Base-by-base conservation (phyloP, 2,329 filamentous ascomycete species). In the Fusarium metavorans region DNA sequence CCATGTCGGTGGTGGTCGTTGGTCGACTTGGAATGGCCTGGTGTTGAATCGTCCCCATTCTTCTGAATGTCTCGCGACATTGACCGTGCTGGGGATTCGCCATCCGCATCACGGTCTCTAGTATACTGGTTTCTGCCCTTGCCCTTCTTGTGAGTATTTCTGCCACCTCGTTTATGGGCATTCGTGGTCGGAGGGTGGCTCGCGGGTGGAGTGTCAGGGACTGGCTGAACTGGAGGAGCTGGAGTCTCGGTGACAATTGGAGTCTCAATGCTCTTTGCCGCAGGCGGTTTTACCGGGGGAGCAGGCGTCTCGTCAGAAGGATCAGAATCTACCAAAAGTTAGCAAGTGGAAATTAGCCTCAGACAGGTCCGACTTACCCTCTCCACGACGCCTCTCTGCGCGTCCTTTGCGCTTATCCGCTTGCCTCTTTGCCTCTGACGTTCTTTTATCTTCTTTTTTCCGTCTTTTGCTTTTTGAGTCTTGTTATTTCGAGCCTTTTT, bases 81-180 rank as follows among this genome's bases (percentile, higher is more conserved):
- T 67, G 89, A 88, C 71, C 90, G 84, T 43, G 86, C 85, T 11
- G 90, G 89, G 6, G 91, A 91, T 30, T 86, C 88, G 32, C 90
- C 88, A 34, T 88, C 87, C 6, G 80, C 81, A 57, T 94, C 93
- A 54, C 92, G 89, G 73, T 95, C 93, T 79, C 92, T 93, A 1
- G 93, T 95, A 78, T 96, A 95, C 81, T 97, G 94, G 74, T 96
- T 97, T 72, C 93, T 92, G 20, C 93, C 92, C 68, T 92, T 91
- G 39, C 88, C 91, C 71, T 92, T 92, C 78, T 92, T 91, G 75
- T 89, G 87, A 8, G 91, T 88, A 76, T 91, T 88, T 78, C 91
- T 87, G 67, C 83, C 89, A 80, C 79, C 88, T 84, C 77, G 93
- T 80, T 93, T 94, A 66, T 89, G 87, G 2, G 87, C 85, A 73